These are phyloP conservation scores for Thalassiosira exigua DNA, from an alignment of 352 stramenopile genomes.

Conservation along the genomic window DNA sequence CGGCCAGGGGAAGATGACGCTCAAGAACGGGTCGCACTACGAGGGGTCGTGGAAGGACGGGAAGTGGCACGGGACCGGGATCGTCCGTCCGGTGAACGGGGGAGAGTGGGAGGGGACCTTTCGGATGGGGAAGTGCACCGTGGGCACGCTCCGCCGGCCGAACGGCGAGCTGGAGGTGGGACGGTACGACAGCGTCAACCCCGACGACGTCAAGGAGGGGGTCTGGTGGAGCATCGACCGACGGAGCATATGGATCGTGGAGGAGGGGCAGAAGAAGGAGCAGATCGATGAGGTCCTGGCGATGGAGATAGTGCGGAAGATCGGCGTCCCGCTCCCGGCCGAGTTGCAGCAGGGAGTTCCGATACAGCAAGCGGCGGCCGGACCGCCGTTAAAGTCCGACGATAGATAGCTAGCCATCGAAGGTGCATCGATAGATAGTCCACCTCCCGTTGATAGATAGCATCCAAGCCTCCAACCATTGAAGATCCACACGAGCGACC, in stretches of 20 bases:
- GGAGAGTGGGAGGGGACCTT: constrained; percentile 60
- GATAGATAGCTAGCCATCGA: background rate
- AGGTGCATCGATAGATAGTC: background rate
- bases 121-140: constrained; percentile 51
- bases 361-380: background rate
- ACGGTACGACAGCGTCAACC: constrained; percentile 59
- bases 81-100: constrained; percentile 56
- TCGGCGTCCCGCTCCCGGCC: constrained; percentile 40
- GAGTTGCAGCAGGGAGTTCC: constrained; percentile 21
- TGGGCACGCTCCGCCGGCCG: constrained; percentile 46
- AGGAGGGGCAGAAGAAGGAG: constrained; percentile 53
- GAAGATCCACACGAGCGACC: no score
- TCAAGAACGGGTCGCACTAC: constrained; percentile 60
- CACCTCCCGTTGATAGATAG: no score
- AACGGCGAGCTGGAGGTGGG: constrained; percentile 61
- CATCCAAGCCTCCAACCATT: no score
- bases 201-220: constrained; percentile 60
- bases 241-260: constrained; percentile 41
- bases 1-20: constrained; percentile 54
- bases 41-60: constrained; percentile 58
- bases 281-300: constrained; percentile 40
- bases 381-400: constrained; percentile 12
- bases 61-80: constrained; percentile 57
- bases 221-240: constrained; percentile 65
- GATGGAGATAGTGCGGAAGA: constrained; percentile 40